These are phyloP conservation scores for Pseudonectria foliicola DNA, from an alignment of 2,329 filamentous ascomycete genomes.

Conservation along the genomic window DNA sequence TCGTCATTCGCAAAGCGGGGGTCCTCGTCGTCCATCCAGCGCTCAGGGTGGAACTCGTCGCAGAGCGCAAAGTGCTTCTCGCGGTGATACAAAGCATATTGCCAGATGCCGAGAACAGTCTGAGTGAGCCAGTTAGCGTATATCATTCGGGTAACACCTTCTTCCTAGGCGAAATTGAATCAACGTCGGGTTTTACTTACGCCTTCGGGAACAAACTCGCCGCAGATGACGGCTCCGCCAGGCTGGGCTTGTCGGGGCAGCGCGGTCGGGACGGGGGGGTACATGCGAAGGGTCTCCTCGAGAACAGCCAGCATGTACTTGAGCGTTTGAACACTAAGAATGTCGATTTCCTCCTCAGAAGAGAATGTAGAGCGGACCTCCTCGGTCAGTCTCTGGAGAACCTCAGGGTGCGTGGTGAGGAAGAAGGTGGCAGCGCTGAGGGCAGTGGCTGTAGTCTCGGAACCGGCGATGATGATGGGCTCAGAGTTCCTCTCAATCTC, in stretches of 20 bases:
- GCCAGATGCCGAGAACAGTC: constrained; percentile 7
- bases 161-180: not conserved
- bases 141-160: not conserved
- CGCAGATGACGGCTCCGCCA: constrained; percentile 25
- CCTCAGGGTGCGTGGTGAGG: constrained; percentile 22
- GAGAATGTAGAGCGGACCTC: constrained; percentile 21
- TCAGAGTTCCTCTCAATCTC: constrained; percentile 10
- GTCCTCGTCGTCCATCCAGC: constrained; percentile 14
- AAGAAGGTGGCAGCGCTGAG: constrained; percentile 18
- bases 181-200: constrained; percentile 12
- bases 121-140: too few relatives aligned
- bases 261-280: constrained; percentile 19
- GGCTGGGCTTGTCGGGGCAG: constrained; percentile 20
- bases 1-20: constrained; percentile 30
- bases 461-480: constrained; percentile 18
- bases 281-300: constrained; percentile 34
- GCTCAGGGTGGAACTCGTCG: constrained; percentile 5
- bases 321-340: constrained; percentile 7
- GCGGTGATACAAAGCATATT: constrained; percentile 8
- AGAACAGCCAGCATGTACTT: constrained; percentile 28
- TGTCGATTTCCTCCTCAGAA: constrained; percentile 3
- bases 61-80: constrained; percentile 9
- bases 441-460: constrained; percentile 23
- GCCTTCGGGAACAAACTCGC: constrained; percentile 23
- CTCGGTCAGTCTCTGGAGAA: constrained; percentile 22